phyloP scores from a whole-genome alignment of 192 early-diverging fungal species.

The Phlyctochytrium bullatum region DNA sequence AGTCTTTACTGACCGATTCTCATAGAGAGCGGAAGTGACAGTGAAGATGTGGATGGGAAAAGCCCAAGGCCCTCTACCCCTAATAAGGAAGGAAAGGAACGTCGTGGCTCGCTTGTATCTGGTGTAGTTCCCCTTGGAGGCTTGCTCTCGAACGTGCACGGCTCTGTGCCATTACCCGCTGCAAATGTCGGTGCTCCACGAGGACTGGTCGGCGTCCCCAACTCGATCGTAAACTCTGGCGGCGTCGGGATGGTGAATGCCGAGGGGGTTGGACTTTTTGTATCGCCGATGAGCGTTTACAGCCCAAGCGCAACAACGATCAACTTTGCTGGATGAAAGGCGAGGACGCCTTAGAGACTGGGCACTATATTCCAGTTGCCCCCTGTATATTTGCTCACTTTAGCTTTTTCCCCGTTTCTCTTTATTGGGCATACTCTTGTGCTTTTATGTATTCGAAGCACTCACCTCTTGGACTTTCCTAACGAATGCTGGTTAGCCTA shows the following conservation, averaged over 20 bases:
- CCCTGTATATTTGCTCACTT: too few relatives aligned
- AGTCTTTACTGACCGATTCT: not conserved
- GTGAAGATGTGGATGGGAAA: not conserved
- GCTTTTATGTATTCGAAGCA: too few relatives aligned
- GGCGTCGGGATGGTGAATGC: not conserved
- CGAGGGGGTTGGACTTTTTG: not conserved
- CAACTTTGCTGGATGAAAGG: constrained; percentile 3
- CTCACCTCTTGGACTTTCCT: too few relatives aligned
- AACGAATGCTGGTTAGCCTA: too few relatives aligned
- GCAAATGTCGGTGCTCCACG: not conserved
- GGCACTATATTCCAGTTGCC: too few relatives aligned
- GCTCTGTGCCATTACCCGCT: not conserved
- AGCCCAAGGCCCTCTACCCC: too few relatives aligned
- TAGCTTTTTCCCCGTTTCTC: too few relatives aligned
- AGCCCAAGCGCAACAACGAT: not conserved
- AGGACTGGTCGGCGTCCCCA: too few relatives aligned
- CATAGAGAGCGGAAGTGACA: not conserved
- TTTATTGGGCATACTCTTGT: too few relatives aligned
- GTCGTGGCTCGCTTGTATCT: not conserved
- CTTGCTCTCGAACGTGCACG: constrained; percentile 1
- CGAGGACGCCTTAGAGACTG: too few relatives aligned
- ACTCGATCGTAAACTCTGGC: too few relatives aligned
- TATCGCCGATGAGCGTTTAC: not conserved
- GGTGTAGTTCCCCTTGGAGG: not conserved
- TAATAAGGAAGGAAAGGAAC: too few relatives aligned